Evolutionary conservation across 768 basidiomycete genomes (phyloP).

Genomic region (Daedaleopsis nitida): DNA sequence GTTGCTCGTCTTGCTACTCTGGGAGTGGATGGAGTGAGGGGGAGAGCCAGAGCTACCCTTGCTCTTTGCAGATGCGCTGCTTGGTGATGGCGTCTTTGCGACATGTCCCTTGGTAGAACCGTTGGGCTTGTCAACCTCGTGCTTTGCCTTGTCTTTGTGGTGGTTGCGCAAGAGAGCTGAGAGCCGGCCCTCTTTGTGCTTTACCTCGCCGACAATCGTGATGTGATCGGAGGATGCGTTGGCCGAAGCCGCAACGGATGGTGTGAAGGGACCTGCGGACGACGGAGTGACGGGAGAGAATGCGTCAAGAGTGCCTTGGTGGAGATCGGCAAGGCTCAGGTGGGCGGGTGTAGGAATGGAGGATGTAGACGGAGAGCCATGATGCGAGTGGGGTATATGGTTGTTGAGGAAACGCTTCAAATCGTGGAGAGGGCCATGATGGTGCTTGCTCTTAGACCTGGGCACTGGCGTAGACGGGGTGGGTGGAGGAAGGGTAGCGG

Average conservation of each 20-base stretch:
- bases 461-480: constrained; percentile 10
- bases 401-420: constrained; percentile 94
- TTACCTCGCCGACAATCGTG: constrained; percentile 17
- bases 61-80: constrained; percentile 29
- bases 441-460: constrained; percentile 36
- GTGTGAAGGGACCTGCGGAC: constrained; percentile 11
- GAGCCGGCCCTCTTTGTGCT: constrained; percentile 31
- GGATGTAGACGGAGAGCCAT: constrained; percentile 25
- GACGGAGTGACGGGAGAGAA: constrained; percentile 28
- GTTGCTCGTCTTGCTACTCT: constrained; percentile 13
- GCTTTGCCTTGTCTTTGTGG: constrained; percentile 31
- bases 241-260: constrained; percentile 9
- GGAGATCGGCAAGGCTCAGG: constrained; percentile 36
- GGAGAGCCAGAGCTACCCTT: constrained; percentile 30
- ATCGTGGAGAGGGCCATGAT: constrained; percentile 82
- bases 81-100: constrained; percentile 32
- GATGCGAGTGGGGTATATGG: constrained; percentile 67
- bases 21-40: constrained; percentile 23
- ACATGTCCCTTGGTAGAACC: constrained; percentile 11
- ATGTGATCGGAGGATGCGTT: constrained; percentile 18
- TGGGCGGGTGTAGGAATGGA: constrained; percentile 27
- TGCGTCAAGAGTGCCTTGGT: constrained; percentile 28
- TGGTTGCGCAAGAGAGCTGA: constrained; percentile 37
- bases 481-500: constrained; percentile 2
- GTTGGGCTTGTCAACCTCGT: constrained; percentile 27